A percentile compares a stretch with the other conserved stretches of the same genome.
phyloP scores from a whole-genome alignment of 208 protist species.

The Crithidia sp. region DNA sequence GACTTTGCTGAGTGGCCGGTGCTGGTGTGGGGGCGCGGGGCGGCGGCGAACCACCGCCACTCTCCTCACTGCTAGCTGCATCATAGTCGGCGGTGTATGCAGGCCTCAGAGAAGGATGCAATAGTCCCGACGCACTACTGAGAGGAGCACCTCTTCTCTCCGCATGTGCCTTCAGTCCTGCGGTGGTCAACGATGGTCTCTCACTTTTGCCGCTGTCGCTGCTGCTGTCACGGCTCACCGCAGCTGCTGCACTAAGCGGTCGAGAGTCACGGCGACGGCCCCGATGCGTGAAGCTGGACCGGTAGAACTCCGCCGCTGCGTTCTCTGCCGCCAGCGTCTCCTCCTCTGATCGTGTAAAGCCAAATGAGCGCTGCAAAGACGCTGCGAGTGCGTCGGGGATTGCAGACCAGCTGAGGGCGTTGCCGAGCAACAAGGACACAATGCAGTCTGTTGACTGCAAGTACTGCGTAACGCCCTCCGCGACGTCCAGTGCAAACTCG shows the following conservation, averaged over 20 bases:
- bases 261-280: neutral
- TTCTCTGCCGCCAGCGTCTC: constrained; percentile 24
- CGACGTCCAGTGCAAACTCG: constrained; percentile 80
- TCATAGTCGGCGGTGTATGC: too few species aligned
- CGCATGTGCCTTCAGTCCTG: neutral
- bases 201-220: neutral
- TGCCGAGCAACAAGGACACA: constrained; percentile 62
- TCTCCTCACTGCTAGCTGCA: too few species aligned
- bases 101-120: too few species aligned
- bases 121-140: too few species aligned
- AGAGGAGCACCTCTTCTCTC: too few species aligned
- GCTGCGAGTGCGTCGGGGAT: constrained; percentile 53
- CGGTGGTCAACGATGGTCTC: neutral
- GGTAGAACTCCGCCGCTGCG: constrained; percentile 32
- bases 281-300: constrained; percentile 2
- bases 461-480: constrained; percentile 54
- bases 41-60: neutral
- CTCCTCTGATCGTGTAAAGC: constrained; percentile 29
- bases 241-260: neutral
- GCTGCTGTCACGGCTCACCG: neutral
- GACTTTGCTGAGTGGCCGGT: neutral
- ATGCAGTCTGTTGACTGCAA: constrained; percentile 84
- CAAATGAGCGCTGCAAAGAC: constrained; percentile 36
- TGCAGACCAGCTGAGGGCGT: constrained; percentile 48
- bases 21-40: constrained; percentile 3